phyloP scores from a whole-genome alignment of 2,329 filamentous ascomycete species.

The Pyricularia sp. region DNA sequence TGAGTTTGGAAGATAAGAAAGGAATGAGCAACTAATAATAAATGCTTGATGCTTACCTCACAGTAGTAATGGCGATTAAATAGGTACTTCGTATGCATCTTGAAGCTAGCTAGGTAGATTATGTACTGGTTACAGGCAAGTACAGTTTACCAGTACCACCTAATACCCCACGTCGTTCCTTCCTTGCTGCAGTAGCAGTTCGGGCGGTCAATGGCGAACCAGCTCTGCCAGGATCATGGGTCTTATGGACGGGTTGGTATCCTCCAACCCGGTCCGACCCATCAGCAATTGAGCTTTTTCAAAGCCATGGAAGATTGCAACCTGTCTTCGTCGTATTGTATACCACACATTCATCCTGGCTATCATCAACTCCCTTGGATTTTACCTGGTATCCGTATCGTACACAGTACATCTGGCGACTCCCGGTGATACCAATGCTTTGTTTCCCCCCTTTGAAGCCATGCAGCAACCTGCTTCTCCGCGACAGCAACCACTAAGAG shows the following conservation, averaged over 20 bases:
- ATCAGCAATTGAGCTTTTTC: not conserved
- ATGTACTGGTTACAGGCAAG: too few species aligned
- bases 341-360: not conserved
- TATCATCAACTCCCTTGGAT: not conserved
- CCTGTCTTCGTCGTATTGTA: not conserved
- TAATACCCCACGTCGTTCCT: not conserved
- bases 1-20: not conserved
- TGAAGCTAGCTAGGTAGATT: too few species aligned
- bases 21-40: not conserved
- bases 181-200: not conserved
- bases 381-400: not conserved
- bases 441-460: not conserved
- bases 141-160: too few species aligned
- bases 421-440: not conserved
- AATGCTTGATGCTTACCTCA: too few species aligned
- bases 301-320: not conserved
- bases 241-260: not conserved
- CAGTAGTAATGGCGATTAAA: too few species aligned
- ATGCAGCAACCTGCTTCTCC: not conserved
- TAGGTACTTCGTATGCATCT: too few species aligned
- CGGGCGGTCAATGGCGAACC: not conserved
- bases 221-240: not conserved
- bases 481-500: not conserved
- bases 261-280: not conserved
- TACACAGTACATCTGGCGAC: not conserved